Percentiles rank a stretch among this genome's conserved stretches.
Evolutionary conservation across 176 grass and related monocot genomes (phyloP).

Genomic region (Phragmites australis): DNA sequence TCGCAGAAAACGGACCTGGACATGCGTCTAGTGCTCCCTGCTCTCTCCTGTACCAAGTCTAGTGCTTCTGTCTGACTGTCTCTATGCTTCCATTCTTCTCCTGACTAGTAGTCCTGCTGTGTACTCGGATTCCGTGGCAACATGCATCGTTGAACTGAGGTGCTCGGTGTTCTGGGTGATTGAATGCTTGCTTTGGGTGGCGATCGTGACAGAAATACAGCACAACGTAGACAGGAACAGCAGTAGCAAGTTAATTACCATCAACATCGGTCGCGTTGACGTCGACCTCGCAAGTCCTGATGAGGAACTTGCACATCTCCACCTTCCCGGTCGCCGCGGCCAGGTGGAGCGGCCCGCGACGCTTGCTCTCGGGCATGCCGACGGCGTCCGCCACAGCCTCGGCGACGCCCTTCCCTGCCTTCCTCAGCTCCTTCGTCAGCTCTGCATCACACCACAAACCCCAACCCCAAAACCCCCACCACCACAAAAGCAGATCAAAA

Average conservation of each 20-base stretch:
- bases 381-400: neutral
- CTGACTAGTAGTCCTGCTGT: too few relatives aligned
- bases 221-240: neutral
- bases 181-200: too few relatives aligned
- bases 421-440: neutral
- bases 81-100: too few relatives aligned
- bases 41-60: too few relatives aligned
- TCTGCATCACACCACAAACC: neutral
- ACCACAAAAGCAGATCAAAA: neutral
- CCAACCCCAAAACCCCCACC: neutral
- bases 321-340: neutral
- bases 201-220: too few relatives aligned
- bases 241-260: neutral
- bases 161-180: too few relatives aligned
- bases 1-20: too few relatives aligned
- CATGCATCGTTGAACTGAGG: too few relatives aligned
- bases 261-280: neutral
- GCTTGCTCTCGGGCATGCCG: neutral
- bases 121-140: too few relatives aligned
- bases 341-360: slow-evolving; percentile 19
- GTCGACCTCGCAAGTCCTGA: neutral
- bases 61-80: too few relatives aligned
- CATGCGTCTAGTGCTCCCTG: too few relatives aligned
- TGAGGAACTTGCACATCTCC: slow-evolving; percentile 13
- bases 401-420: neutral